Evolutionary conservation across 116 monocot genomes (phyloP), one percentile per base, ranked within the genome.

Genomic region (Phalaenopsis hybrid): DNA sequence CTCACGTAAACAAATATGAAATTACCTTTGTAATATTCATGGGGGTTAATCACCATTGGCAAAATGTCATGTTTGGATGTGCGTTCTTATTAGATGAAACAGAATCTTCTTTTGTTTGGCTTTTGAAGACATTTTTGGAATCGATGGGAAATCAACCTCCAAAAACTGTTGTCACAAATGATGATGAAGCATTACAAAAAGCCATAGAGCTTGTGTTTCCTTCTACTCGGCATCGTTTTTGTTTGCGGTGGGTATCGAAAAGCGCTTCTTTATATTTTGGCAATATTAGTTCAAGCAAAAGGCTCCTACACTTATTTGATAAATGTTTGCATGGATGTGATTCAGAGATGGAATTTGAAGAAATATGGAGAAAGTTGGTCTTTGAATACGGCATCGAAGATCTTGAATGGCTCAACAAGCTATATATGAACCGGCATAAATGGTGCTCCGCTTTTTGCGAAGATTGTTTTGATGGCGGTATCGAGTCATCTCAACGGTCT

Each of bases 11-110:
- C 31, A 78, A 48, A 34, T 83, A 86, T 17, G 57, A 48, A 31
- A 68, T 77, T 31, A 63, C 78, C n/a, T 81, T 25, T 59, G 59
- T 81, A 23, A 37, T 73, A 8, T 82, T 86, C 55, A 52, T 87
- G 23, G 87, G 87, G 1, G 69, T 84, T 8, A 87, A 83, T 33
- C 81, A 87, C 21, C 83, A 87, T 69, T 78, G 76, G 41, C 48
- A 81, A 34, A 57, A 77, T 34, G 45, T 81, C 0, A 31, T 83
- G 41, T 87, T 83, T 57, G 83, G 83, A 1, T 77, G 75, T 78
- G 86, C 86, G 50, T 69, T 81, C 73, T 20, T 81, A 41, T 43
- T 46, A 31, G 80, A 83, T 20, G 83, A 86, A 70, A 43, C 55
- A 11, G n/a, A 16, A 33, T 15, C 37, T 15, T 77, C 74, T 59